phyloP scores from a whole-genome alignment of 345 rosid species.

The Trapa incisa region DNA sequence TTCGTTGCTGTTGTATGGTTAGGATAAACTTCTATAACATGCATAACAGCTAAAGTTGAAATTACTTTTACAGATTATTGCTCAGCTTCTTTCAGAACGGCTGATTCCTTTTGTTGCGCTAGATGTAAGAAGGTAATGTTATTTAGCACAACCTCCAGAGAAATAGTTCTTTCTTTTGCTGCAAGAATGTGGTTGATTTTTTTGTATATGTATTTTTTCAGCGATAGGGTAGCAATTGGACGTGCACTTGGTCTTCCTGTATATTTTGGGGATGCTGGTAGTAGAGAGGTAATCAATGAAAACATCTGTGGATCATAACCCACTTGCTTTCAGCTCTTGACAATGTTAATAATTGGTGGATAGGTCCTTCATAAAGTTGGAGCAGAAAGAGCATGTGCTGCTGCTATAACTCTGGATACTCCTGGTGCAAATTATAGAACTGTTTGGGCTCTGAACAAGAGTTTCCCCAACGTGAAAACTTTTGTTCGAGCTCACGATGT shows the following conservation, averaged over 20 bases:
- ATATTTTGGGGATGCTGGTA: conserved; percentile 95
- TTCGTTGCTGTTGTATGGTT: neutral
- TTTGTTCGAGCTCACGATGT: conserved; percentile 97
- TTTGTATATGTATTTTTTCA: conserved; percentile 20
- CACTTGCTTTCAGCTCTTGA: neutral
- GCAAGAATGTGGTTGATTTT: neutral
- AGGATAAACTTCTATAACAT: neutral
- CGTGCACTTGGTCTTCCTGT: conserved; percentile 97
- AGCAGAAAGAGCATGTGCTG: conserved; percentile 94
- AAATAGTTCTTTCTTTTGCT: neutral
- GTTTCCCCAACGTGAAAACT: conserved; percentile 88
- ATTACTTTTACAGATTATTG: conserved; percentile 58
- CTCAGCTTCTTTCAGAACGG: conserved; percentile 97
- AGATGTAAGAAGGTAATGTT: conserved; percentile 75
- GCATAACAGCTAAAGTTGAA: neutral
- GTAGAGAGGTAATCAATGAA: conserved; percentile 68
- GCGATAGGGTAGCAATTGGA: conserved; percentile 90
- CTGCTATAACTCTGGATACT: conserved; percentile 84
- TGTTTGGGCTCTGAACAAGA: conserved; percentile 97
- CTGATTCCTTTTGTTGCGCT: conserved; percentile 96
- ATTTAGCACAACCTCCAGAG: neutral
- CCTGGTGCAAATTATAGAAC: conserved; percentile 99
- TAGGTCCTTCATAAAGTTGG: conserved; percentile 97
- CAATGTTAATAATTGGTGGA: conserved; percentile 7
- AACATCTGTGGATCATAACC: neutral